Conservation (phyloP, 2,329 filamentous ascomycete species). For the Penicillium palitans region DNA sequence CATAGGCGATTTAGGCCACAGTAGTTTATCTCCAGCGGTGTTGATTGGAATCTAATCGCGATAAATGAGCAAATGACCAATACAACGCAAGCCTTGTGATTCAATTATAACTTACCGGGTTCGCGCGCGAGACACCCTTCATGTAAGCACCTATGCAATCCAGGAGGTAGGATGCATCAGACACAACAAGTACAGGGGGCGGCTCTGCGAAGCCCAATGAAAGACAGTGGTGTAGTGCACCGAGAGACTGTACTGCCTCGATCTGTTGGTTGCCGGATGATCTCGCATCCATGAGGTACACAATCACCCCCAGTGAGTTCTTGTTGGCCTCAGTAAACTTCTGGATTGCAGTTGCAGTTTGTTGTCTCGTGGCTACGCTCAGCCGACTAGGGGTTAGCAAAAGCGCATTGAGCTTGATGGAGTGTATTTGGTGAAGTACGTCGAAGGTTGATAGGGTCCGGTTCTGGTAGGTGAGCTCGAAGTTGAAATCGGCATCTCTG, state of each 20-base stretch:
- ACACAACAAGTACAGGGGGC: conserved; percentile 2
- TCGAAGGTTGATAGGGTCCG: not conserved
- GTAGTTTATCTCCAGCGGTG: not conserved
- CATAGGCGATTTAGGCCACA: not conserved
- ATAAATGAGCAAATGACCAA: not conserved
- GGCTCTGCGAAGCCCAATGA: not conserved
- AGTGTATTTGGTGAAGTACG: not conserved
- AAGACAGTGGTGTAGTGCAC: conserved; percentile 3
- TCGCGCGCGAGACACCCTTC: not conserved
- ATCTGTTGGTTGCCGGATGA: not conserved
- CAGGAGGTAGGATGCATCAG: conserved; percentile 2
- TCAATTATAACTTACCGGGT: not conserved
- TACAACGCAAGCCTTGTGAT: not conserved
- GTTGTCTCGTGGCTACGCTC: not conserved
- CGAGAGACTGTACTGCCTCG: not conserved
- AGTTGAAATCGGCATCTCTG: not conserved
- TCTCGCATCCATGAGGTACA: conserved; percentile 2
- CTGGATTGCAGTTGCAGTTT: not conserved
- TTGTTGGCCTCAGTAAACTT: not conserved
- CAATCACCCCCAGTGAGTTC: not conserved
- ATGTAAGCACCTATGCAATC: conserved; percentile 6
- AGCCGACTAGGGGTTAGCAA: not conserved
- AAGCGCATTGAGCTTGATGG: not conserved
- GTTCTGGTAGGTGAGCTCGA: not conserved
- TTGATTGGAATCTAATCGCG: not conserved